Conservation (phyloP, 768 basidiomycete genomes). For the Cystofilobasidium capitatum region DNA sequence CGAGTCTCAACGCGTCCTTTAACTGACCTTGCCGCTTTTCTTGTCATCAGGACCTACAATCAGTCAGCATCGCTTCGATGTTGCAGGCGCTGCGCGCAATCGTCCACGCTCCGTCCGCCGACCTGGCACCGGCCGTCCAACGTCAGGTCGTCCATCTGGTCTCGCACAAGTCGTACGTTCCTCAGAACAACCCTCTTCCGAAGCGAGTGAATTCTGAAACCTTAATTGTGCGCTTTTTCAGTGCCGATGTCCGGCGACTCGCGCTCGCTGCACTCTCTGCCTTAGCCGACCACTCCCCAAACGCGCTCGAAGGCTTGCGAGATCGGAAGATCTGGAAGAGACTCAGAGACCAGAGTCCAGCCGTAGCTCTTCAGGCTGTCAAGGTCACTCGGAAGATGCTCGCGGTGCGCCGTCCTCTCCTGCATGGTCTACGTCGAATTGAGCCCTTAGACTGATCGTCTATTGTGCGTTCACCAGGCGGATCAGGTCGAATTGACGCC, state of each 20-base stretch:
- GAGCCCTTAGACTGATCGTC: neutral
- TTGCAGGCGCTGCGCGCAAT: constrained; percentile 65
- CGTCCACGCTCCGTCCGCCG: constrained; percentile 52
- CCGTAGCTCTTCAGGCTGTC: constrained; percentile 11
- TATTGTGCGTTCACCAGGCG: neutral
- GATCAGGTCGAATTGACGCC: neutral
- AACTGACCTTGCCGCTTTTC: neutral
- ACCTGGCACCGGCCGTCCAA: constrained; percentile 67
- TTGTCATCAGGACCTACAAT: constrained; percentile 60
- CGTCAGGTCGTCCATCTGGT: constrained; percentile 56
- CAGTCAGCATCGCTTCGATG: constrained; percentile 48
- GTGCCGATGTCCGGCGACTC: constrained; percentile 53
- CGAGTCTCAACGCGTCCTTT: neutral
- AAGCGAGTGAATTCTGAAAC: neutral
- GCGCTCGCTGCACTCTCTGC: constrained; percentile 53
- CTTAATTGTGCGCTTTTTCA: constrained; percentile 34
- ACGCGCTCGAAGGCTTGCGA: constrained; percentile 44
- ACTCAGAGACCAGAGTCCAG: neutral
- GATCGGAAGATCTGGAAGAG: constrained; percentile 32
- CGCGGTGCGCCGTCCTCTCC: neutral
- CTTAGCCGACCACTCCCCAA: constrained; percentile 46
- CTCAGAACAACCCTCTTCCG: neutral
- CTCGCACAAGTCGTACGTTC: constrained; percentile 62
- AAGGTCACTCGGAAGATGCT: constrained; percentile 5
- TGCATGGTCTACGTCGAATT: neutral